Conservation (phyloP, 192 early-diverging fungal species). For the Podila clonocystis region DNA sequence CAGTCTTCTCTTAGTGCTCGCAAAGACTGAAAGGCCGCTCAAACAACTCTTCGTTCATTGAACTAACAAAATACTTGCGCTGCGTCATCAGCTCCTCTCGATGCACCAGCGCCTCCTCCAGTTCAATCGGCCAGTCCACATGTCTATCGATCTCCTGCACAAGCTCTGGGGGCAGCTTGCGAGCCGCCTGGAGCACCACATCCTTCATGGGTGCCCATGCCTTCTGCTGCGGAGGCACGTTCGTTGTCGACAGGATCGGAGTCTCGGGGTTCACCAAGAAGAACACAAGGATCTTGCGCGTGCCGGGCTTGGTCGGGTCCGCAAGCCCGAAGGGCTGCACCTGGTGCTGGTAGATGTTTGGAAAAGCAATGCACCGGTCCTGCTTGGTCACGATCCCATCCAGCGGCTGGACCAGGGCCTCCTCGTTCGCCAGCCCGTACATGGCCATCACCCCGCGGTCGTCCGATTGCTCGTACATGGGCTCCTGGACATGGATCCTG, state of each 20-base stretch:
- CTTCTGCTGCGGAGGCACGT: conserved; percentile 74
- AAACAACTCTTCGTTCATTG: conserved; percentile 5
- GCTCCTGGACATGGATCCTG: conserved; percentile 53
- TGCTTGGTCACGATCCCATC: conserved; percentile 56
- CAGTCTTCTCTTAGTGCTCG: neutral
- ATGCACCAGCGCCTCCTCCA: conserved; percentile 13
- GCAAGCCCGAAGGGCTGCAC: conserved; percentile 68
- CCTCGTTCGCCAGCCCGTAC: conserved; percentile 54
- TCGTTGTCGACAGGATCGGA: conserved; percentile 60
- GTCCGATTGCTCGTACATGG: conserved; percentile 47
- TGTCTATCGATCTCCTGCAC: neutral
- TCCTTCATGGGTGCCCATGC: conserved; percentile 18
- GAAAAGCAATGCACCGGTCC: conserved; percentile 75
- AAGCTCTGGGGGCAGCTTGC: conserved; percentile 15
- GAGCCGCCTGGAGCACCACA: neutral
- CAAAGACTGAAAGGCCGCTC: conserved; percentile 19
- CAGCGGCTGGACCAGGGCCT: conserved; percentile 49
- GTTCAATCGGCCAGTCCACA: conserved; percentile 14
- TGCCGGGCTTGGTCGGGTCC: conserved; percentile 59
- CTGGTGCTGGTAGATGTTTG: conserved; percentile 78
- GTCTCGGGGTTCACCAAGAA: conserved; percentile 75
- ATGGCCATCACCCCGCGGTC: conserved; percentile 24
- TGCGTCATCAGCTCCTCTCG: conserved; percentile 20
- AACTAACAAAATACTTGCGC: conserved; percentile 13
- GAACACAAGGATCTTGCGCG: conserved; percentile 74